Evolutionary conservation across 768 basidiomycete species (phyloP).

Genomic region (Amanita rimosa): DNA sequence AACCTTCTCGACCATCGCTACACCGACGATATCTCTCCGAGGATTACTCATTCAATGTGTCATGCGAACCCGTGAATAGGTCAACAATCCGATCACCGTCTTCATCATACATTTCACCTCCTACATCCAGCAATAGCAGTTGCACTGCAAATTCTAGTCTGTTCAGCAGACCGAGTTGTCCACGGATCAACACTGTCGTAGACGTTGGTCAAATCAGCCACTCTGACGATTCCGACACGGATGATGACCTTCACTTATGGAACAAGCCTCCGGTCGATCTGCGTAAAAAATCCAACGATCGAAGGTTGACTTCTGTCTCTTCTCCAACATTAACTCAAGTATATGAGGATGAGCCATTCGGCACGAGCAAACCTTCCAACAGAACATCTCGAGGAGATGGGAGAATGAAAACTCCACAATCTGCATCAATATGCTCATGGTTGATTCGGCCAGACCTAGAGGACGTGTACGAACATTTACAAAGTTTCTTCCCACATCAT

Average conservation of each 20-base stretch:
- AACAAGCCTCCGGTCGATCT: slow-evolving; percentile 20
- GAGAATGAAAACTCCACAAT: not conserved
- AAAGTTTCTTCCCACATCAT: slow-evolving; percentile 81
- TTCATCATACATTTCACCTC: not conserved
- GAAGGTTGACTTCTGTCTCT: not conserved
- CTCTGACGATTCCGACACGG: slow-evolving; percentile 11
- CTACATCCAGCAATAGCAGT: not conserved
- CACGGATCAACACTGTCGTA: slow-evolving; percentile 6
- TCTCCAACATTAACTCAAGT: not conserved
- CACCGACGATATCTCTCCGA: not conserved
- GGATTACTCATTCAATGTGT: not conserved
- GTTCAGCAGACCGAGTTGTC: not conserved
- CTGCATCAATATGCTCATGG: not conserved
- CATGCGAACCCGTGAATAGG: not conserved
- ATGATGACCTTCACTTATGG: slow-evolving; percentile 16
- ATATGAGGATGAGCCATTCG: not conserved
- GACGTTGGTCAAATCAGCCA: not conserved
- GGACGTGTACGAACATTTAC: slow-evolving; percentile 69
- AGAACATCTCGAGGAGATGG: not conserved
- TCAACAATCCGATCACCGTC: not conserved
- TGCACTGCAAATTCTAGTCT: not conserved
- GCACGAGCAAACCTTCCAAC: not conserved
- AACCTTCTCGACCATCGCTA: not conserved
- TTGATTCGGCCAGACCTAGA: slow-evolving; percentile 56
- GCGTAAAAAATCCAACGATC: not conserved